Base-by-base conservation (phyloP, 345 rosid species). In the Citrus sp. region DNA sequence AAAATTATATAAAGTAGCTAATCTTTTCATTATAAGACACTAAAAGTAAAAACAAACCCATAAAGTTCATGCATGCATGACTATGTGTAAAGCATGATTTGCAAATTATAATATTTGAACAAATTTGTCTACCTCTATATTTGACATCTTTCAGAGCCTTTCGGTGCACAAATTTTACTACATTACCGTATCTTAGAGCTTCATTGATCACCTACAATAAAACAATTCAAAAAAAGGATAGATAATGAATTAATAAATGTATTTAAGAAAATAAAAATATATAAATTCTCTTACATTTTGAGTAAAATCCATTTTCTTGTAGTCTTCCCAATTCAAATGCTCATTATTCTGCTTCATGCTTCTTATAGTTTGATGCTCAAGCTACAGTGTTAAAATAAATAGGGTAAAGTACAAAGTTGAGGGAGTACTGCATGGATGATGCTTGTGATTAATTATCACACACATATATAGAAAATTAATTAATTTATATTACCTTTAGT, bases 121-220 rank as follows among this genome's bases (percentile, higher is more conserved):
- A 21, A 51, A 8, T 18, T 5, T 70, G 1, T 73, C 32, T 12
- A 89, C 92, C 92, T 89, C 79, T 77, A 65, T 80, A 89, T 79
- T 81, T 84, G 84, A 89, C 86, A 78, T 89, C 92, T 82, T 81
- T 87, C 21, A 89, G 82, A 38, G 92, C 90, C 87, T 87, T 86
- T 74, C 92, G 73, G 83, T 89, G 92, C 69, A 89, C 90, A 83
- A 89, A 89, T 79, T 87, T 89, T 67, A 89, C 92, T 19, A 89
- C 32, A 77, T 87, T 89, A 10, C 92, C 92, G 54, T 54, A 83
- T 76, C 92, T 84, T 27, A 89, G 81, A 65, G 90, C 86, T 82
- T 89, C 92, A 83, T 76, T 86, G 79, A 89, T 89, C 70, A 89
- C 89, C 92, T 89, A 70, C 70, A 82, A 60, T 12, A 35, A 49